These are phyloP conservation scores for Thuidium tamariscinum DNA, from an alignment of 225 moss, liverwort and hornwort genomes.

Conservation along the genomic window DNA sequence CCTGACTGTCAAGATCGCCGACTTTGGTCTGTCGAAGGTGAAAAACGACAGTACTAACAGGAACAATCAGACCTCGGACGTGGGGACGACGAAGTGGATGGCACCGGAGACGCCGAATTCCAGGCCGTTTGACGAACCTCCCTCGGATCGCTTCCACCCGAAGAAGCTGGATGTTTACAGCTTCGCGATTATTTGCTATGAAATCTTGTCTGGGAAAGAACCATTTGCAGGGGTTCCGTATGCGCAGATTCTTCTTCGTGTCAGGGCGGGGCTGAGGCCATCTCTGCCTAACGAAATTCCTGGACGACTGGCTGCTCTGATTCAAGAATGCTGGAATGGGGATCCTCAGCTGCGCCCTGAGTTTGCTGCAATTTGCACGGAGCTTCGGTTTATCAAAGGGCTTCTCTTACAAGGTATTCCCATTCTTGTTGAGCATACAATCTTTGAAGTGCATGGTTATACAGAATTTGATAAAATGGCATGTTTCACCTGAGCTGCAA, in stretches of 20 bases:
- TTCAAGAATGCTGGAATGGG: not conserved
- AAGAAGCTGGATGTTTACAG: not conserved
- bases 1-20: not conserved
- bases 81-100: not conserved
- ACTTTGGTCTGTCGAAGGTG: not conserved
- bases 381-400: slow-evolving; percentile 13
- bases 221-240: not conserved
- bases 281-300: not conserved
- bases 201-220: not conserved
- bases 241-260: not conserved
- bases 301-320: not conserved
- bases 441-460: too few species aligned
- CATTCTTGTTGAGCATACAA: not conserved
- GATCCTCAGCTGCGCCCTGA: not conserved
- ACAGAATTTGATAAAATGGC: not conserved
- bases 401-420: slow-evolving; percentile 7
- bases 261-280: not conserved
- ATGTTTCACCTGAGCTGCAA: not conserved
- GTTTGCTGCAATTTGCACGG: slow-evolving; percentile 2
- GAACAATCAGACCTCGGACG: not conserved
- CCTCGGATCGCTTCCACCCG: not conserved
- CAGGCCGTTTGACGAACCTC: not conserved
- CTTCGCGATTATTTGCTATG: not conserved
- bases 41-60: not conserved
- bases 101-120: not conserved